Evolutionary conservation across 768 basidiomycete genomes (phyloP), one percentile per base, ranked within the genome.

Genomic region (Russula griseocarnosa): DNA sequence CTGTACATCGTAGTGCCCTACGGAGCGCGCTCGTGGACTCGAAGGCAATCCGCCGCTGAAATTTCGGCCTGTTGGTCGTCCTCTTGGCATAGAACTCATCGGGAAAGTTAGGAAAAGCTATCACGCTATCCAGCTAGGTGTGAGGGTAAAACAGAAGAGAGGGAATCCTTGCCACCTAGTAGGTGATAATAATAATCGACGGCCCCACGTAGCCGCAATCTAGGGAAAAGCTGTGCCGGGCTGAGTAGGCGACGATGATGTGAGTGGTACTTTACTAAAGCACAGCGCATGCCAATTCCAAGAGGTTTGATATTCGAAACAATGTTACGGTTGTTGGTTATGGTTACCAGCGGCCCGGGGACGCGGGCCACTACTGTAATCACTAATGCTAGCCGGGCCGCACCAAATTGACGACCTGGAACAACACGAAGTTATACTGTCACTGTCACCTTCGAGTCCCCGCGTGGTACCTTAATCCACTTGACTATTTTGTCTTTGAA

Each of bases 21-120:
- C 69, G 3, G 78, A 75, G 61, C 77, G 79, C 55, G 79, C 72
- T 36, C 75, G 74, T 18, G 77, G 79, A 57, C 69, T 76, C 49
- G 74, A 71, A 47, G 80, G 80, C 40, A 81, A 73, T 46, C 79
- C 79, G 24, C 69, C 68, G 7, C 24, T 10, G 22, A 32, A 38
- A n/a, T 49, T 44, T 52, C 49, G 51, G 24, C 59, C 40, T 28
- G 49, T 26, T 51, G 54, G 32, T 20, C 67, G 66, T 51, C 55
- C 56, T 5, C 18, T 42, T 18, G 61, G 65, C 26, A 24, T 47
- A 14, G 67, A 58, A 55, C 59, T 63, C 66, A 70, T 72, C 58
- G 16, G 8, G 24, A 56, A 52, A 36, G 11, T 51, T 3, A 24
- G 9, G 28, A 40, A 51, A 24, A 5, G 8, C 0, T 32, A 13